These are phyloP conservation scores for Leishmania mexicana DNA, from an alignment of 208 protist species.

Conservation along the genomic window DNA sequence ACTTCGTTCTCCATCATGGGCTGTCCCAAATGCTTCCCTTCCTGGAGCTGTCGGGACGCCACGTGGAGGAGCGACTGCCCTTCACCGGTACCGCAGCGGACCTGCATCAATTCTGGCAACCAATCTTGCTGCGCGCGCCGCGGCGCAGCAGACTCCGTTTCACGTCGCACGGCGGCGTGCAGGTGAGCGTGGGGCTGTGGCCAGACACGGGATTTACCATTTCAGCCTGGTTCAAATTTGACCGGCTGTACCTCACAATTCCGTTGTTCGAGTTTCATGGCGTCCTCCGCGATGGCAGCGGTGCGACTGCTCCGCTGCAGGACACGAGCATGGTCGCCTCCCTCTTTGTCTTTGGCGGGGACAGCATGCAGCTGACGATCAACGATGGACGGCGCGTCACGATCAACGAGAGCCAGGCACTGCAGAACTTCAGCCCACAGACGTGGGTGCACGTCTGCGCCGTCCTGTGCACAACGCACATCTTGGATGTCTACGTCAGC, in stretches of 20 bases:
- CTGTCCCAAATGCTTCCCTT: slow-evolving; percentile 69
- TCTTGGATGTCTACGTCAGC: slow-evolving; percentile 71
- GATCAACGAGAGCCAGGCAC: slow-evolving; percentile 71
- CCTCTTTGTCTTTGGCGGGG: slow-evolving; percentile 50
- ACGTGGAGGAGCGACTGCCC: slow-evolving; percentile 52
- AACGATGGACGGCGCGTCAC: slow-evolving; percentile 49
- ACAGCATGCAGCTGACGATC: slow-evolving; percentile 63
- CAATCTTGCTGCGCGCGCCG: slow-evolving; percentile 63
- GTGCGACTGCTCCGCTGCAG: slow-evolving; percentile 12
- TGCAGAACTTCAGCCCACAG: slow-evolving; percentile 58
- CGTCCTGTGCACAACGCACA: slow-evolving; percentile 53
- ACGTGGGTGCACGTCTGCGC: slow-evolving; percentile 70
- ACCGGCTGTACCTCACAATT: slow-evolving; percentile 64
- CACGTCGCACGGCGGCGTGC: slow-evolving; percentile 64
- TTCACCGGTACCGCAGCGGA: slow-evolving; percentile 42
- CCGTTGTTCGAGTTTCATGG: slow-evolving; percentile 70
- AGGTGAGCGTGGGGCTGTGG: slow-evolving; percentile 57
- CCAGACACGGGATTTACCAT: slow-evolving; percentile 73
- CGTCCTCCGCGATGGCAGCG: slow-evolving; percentile 27
- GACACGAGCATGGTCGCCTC: slow-evolving; percentile 16
- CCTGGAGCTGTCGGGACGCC: slow-evolving; percentile 53
- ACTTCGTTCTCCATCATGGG: slow-evolving; percentile 52
- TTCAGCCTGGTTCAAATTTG: slow-evolving; percentile 64
- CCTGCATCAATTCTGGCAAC: slow-evolving; percentile 74
- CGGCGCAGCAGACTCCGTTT: slow-evolving; percentile 74